Percentiles rank a stretch among this genome's conserved stretches.
Conservation (phyloP, 495 filamentous ascomycete genomes). For the Neurospora sp. region DNA sequence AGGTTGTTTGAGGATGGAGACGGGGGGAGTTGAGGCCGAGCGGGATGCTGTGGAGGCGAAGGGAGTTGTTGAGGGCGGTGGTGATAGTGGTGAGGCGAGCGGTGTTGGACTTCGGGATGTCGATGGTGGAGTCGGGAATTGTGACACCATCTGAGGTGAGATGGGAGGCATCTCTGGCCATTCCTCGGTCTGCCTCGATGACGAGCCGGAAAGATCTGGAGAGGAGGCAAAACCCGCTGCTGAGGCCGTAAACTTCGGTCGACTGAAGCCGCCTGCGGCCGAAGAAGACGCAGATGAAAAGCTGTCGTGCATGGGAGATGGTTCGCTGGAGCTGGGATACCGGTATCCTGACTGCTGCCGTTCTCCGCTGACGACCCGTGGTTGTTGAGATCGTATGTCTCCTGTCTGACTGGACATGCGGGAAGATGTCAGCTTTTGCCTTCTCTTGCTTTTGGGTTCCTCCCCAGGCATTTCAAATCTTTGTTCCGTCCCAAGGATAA, state of each 20-base stretch:
- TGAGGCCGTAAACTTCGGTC: background rate
- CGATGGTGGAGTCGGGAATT: background rate
- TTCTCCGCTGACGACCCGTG: background rate
- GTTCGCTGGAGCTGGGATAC: background rate
- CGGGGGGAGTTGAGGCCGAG: slow-evolving; percentile 3
- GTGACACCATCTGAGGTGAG: background rate
- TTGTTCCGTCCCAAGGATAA: background rate
- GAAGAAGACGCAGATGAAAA: background rate
- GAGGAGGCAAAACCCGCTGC: background rate
- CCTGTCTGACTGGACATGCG: background rate
- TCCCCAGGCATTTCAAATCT: background rate
- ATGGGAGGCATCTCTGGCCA: background rate
- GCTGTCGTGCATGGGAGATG: background rate
- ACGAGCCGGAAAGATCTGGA: background rate
- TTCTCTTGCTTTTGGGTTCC: background rate
- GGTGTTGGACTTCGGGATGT: background rate
- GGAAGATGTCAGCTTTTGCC: background rate
- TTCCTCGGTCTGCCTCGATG: background rate
- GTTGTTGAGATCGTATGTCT: background rate
- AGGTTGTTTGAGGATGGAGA: slow-evolving; percentile 23
- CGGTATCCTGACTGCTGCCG: background rate
- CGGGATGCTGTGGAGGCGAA: background rate
- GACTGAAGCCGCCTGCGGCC: background rate
- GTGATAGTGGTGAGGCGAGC: background rate
- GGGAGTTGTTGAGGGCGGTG: background rate